Conservation (phyloP, 805 yeast species). For the Candida stauntonica region DNA sequence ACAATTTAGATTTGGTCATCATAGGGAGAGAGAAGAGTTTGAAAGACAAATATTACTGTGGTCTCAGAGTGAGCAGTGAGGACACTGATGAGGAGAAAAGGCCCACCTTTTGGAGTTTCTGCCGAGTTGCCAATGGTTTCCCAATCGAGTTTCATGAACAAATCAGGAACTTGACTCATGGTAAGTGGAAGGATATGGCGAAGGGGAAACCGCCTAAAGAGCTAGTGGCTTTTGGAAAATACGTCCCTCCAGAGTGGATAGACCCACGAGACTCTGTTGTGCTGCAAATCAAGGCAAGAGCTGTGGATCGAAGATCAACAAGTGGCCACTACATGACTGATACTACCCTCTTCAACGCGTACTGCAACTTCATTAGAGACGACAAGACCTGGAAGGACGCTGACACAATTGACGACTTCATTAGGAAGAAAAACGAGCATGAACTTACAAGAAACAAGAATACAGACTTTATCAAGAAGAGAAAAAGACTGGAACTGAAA, state of each 20-base stretch:
- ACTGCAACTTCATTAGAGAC: conserved; percentile 59
- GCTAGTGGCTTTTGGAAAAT: conserved; percentile 50
- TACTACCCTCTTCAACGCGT: conserved; percentile 71
- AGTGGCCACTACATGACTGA: conserved; percentile 51
- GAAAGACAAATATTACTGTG: conserved; percentile 71
- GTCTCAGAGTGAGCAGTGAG: conserved; percentile 46
- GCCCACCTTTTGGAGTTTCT: conserved; percentile 55
- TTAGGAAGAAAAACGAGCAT: conserved; percentile 29
- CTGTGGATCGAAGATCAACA: conserved; percentile 48
- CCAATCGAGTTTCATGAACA: conserved; percentile 54
- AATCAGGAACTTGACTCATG: conserved; percentile 52
- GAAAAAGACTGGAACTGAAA: conserved; percentile 21
- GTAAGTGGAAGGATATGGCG: conserved; percentile 53
- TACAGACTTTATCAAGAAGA: conserved; percentile 15
- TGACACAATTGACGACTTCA: conserved; percentile 52
- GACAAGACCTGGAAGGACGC: conserved; percentile 63
- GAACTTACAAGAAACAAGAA: conserved; percentile 25
- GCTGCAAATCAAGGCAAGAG: conserved; percentile 77
- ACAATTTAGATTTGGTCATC: conserved; percentile 72
- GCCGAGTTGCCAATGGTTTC: conserved; percentile 83
- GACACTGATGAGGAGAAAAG: conserved; percentile 21
- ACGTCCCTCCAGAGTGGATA: conserved; percentile 72
- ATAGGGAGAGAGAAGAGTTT: conserved; percentile 75
- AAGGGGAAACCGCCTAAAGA: conserved; percentile 37
- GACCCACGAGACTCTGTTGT: conserved; percentile 74